Conservation (phyloP, 208 protist genomes). For the Acanthamoeba divionensis region DNA sequence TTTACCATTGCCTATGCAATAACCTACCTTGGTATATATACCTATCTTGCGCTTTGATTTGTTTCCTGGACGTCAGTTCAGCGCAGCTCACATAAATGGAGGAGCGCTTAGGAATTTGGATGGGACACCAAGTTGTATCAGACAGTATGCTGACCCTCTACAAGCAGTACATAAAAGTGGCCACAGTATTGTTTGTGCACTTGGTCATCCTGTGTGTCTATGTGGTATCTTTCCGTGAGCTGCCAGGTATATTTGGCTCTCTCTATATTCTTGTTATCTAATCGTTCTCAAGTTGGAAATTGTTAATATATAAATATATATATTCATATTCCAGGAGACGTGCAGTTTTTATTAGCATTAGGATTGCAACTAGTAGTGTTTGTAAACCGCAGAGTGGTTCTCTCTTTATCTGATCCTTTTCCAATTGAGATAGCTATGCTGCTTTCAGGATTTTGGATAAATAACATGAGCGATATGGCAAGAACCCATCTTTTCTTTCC, state of each 20-base stretch:
- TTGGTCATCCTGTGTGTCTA: constrained; percentile 21
- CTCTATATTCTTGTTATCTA: constrained; percentile 17
- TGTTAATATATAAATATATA: no score
- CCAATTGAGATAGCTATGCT: constrained; percentile 61
- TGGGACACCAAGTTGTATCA: neutral
- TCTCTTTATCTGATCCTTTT: constrained; percentile 48
- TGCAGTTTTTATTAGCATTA: no score
- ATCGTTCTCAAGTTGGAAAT: no score
- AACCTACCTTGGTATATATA: constrained; percentile 12
- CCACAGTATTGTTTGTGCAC: constrained; percentile 25
- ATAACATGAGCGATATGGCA: constrained; percentile 60
- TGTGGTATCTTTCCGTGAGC: constrained; percentile 40
- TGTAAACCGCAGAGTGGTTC: neutral
- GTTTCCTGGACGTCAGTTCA: neutral
- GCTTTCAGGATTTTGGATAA: constrained; percentile 61
- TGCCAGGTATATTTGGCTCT: neutral
- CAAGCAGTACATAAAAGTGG: constrained; percentile 31
- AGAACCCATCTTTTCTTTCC: neutral
- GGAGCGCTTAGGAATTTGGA: neutral
- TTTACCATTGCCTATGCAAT: neutral
- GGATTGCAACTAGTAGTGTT: no score
- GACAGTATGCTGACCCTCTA: neutral
- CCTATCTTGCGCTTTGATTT: neutral
- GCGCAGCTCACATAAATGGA: neutral
- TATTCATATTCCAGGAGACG: no score